Base-by-base conservation (phyloP, 169 alveolate genomes). In the Cryptosporidium tyzzeri region DNA sequence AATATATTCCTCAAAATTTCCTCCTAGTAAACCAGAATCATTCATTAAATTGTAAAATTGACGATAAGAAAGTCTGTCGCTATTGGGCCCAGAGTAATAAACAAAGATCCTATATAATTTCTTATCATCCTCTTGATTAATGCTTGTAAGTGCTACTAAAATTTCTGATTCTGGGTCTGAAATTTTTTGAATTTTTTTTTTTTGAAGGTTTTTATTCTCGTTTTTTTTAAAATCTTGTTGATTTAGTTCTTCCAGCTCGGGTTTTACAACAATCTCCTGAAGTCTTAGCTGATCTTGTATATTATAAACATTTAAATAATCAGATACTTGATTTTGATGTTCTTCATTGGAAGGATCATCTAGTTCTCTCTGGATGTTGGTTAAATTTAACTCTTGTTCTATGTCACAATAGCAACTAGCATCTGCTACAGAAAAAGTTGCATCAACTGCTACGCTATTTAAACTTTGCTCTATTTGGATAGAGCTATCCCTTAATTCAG, bases 11-110 rank as follows among this genome's bases (percentile, higher is more conserved):
- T 80, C 89, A 59, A 80, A 62, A 65, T 62, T 62, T 37, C 89
- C 89, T 45, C 89, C 89, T 23, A 80, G 35, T 31, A 80, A 44
- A 37, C 89, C 89, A 4, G 89, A 80, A 80, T 80, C 89, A 29
- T 80, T 80, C 16, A 80, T 80, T n/a, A 80, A 45, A 45, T 80
- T 80, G 65, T 80, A 80, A 41, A 80, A 80, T n/a, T 80, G 89
- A 65, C 89, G 89, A 44, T 80, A 80, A 4, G 89, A 80, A 23
- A 80, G 68, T 65, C 51, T 80, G 21, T 65, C 68, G 5, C 37
- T 80, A 65, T 62, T 80, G 14, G 89, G 89, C 33, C 89, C 89
- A 2, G 68, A 59, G 41, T 80, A 80, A 65, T 80, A 80, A 21
- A 65, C 75, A 65, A 80, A 80, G 18, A 80, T 80, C 35, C 89